Base-by-base conservation (phyloP, 2,329 filamentous ascomycete genomes). In the Ophiostoma angusticollis region DNA sequence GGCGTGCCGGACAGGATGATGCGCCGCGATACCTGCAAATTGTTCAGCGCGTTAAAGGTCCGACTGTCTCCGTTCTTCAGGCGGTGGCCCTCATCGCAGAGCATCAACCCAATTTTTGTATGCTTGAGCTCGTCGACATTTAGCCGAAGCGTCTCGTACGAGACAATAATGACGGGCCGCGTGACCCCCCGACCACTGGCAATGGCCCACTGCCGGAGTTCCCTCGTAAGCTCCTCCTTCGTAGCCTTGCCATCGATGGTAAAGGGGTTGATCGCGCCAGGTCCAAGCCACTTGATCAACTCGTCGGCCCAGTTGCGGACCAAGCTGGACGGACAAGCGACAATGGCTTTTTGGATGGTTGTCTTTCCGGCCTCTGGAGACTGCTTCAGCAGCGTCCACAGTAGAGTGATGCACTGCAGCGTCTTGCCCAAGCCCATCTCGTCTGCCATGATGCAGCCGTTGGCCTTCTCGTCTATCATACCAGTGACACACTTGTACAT, bases 391-490 rank as follows among this genome's bases (percentile, higher is more conserved):
- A 98, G 63, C 2, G 91, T 98, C 91, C 91, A 98, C 68, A 98
- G 80, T 35, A 98, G 70, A 1, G 91, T 75, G 52, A 98, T 98
- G 59, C 91, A 98, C 65, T 98, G 91, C 31, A 98, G 62, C 14
- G 91, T 98, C 63, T 98, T 98, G 41, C 91, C 91, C 22, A 98
- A 65, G 50, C 91, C 91, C 91, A 98, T 98, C 57, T 95, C 91
- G 57, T 98, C 91, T 38, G 91, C 91, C 91, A 98, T 98, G 56
- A 98, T 98, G 60, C 91, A 98, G 2, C 91, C 91, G 57, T 95
- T 84, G 35, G 91, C 91, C 51, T 89, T 89, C 27, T 81, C 72
- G 51, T 96, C 91, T 40, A 96, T 83, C 69, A 96, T 72, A n/a
- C 91, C 91, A 2, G 89, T 96, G 6, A 91, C 86, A 53, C 85